phyloP scores from a whole-genome alignment of 192 early-diverging fungal genomes.

The Coemansia sp. region DNA sequence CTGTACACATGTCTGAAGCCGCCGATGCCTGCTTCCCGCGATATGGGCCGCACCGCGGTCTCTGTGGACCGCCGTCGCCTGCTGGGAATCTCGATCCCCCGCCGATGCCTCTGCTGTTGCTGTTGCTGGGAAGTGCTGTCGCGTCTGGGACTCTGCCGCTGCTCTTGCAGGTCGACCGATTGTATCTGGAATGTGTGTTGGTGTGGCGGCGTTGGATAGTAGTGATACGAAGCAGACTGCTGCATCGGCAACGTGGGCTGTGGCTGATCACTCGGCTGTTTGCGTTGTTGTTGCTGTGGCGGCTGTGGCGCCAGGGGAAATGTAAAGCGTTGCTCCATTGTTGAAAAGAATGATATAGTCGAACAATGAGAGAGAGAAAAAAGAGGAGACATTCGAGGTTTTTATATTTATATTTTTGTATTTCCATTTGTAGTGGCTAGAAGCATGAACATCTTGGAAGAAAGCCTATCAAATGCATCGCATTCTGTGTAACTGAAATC shows the following conservation, averaged over 20 bases:
- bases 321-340: neutral
- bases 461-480: no score
- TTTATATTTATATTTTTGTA: no score
- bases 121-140: neutral
- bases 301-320: neutral
- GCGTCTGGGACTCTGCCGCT: neutral
- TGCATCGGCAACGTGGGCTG: neutral
- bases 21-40: constrained; percentile 20
- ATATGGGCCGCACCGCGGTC: neutral
- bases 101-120: neutral
- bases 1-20: constrained; percentile 13
- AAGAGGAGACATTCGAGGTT: no score
- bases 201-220: neutral
- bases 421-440: no score
- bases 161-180: no score
- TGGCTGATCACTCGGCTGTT: neutral
- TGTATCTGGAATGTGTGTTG: no score
- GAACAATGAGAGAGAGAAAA: no score
- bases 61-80: constrained; percentile 3
- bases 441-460: no score
- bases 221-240: neutral
- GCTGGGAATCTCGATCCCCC: constrained; percentile 14
- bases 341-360: no score
- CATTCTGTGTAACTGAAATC: no score
- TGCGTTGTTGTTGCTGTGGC: neutral